A percentile compares a stretch with the other conserved stretches of the same genome.
These are phyloP conservation scores for Paraleonurus japonicus DNA, from an alignment of 257 asterid species.

Conservation along the genomic window DNA sequence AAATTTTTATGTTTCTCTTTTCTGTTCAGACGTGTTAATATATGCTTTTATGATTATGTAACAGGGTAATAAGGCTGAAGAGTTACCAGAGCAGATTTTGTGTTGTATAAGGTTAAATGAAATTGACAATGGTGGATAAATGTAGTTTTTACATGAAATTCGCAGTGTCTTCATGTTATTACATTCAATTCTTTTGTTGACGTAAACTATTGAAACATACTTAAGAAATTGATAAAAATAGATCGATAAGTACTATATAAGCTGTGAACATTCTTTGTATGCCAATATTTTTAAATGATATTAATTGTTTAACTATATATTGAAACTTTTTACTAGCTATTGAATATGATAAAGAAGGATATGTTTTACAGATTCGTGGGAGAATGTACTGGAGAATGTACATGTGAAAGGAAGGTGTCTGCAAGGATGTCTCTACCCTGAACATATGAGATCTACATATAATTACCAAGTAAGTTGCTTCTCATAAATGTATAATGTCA, in stretches of 20 bases:
- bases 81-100: slow-evolving; percentile 89
- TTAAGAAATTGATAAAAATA: background rate
- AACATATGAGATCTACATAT: too few relatives aligned
- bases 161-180: background rate
- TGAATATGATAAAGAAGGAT: too few relatives aligned
- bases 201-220: background rate
- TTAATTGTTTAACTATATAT: too few relatives aligned
- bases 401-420: too few relatives aligned
- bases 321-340: too few relatives aligned
- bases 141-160: slow-evolving; percentile 22
- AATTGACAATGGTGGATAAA: slow-evolving; percentile 35
- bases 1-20: background rate
- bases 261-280: background rate
- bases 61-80: slow-evolving; percentile 92
- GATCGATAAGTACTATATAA: background rate
- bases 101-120: slow-evolving; percentile 83
- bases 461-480: too few relatives aligned
- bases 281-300: too few relatives aligned
- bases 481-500: too few relatives aligned
- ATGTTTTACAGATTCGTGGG: too few relatives aligned
- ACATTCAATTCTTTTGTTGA: background rate
- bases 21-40: background rate
- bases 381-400: too few relatives aligned
- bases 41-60: slow-evolving; percentile 14
- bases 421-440: too few relatives aligned